phyloP scores from a whole-genome alignment of 352 stramenopile genomes.

The Phytophthora cactorum region DNA sequence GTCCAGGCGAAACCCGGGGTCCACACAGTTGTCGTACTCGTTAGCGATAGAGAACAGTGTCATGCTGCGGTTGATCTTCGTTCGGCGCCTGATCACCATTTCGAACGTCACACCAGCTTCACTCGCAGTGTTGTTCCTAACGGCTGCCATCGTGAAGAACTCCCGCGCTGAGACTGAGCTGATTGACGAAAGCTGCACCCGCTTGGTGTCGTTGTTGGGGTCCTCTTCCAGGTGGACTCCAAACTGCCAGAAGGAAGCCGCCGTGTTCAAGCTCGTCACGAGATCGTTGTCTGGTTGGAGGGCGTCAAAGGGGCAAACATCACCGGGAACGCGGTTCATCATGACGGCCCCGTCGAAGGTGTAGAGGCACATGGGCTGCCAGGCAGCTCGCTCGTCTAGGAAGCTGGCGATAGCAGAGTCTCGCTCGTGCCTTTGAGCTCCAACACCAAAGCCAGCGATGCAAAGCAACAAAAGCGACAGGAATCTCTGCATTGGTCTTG shows the following conservation, averaged over 20 bases:
- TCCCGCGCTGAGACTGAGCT: slow-evolving; percentile 54
- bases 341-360: slow-evolving; percentile 27
- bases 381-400: slow-evolving; percentile 22
- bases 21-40: slow-evolving; percentile 61
- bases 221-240: slow-evolving; percentile 49
- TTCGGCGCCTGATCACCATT: slow-evolving; percentile 56
- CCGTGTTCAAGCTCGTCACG: slow-evolving; percentile 48
- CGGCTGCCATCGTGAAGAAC: slow-evolving; percentile 51
- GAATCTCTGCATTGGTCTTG: not conserved
- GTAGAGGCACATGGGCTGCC: slow-evolving; percentile 49
- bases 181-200: slow-evolving; percentile 59
- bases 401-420: slow-evolving; percentile 30
- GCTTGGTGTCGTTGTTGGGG: slow-evolving; percentile 33
- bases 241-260: slow-evolving; percentile 41
- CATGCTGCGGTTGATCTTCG: slow-evolving; percentile 51
- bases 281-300: slow-evolving; percentile 57
- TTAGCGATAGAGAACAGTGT: slow-evolving; percentile 79
- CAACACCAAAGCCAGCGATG: not conserved
- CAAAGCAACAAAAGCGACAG: slow-evolving; percentile 18
- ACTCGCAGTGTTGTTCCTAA: slow-evolving; percentile 13
- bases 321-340: slow-evolving; percentile 22
- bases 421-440: not conserved
- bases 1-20: slow-evolving; percentile 75
- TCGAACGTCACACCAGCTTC: slow-evolving; percentile 68
- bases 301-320: slow-evolving; percentile 65